phyloP scores from a whole-genome alignment of 2,329 filamentous ascomycete genomes.

The Hypoxylon sp. region DNA sequence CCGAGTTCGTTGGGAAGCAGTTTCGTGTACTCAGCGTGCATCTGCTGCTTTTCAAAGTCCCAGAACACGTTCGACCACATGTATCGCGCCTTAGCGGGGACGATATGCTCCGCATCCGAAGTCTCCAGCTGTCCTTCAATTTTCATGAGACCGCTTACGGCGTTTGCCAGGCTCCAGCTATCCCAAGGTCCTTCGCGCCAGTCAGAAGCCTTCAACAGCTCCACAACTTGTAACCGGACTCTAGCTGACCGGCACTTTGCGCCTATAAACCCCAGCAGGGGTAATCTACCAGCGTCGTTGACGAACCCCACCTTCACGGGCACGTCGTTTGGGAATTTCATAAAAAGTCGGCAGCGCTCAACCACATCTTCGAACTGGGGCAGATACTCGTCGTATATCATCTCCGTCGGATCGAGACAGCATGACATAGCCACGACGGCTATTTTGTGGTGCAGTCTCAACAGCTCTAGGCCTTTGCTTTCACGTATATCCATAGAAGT shows the following conservation, averaged over 20 bases:
- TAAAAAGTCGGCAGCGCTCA: slow-evolving; percentile 31
- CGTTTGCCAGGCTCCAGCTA: slow-evolving; percentile 43
- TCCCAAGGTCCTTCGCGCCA: slow-evolving; percentile 51
- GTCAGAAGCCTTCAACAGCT: slow-evolving; percentile 34
- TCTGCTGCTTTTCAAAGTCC: slow-evolving; percentile 47
- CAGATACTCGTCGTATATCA: slow-evolving; percentile 47
- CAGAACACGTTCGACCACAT: slow-evolving; percentile 51
- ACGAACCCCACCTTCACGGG: slow-evolving; percentile 43
- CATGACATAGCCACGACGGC: slow-evolving; percentile 46
- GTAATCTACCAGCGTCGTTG: slow-evolving; percentile 49
- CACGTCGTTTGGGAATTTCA: slow-evolving; percentile 10
- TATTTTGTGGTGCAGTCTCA: slow-evolving; percentile 44
- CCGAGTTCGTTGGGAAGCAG: slow-evolving; percentile 40
- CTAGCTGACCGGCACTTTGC: slow-evolving; percentile 46
- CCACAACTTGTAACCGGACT: slow-evolving; percentile 41
- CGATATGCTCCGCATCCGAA: neutral
- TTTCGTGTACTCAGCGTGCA: slow-evolving; percentile 50
- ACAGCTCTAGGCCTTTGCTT: slow-evolving; percentile 38
- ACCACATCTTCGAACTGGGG: slow-evolving; percentile 47
- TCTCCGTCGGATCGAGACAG: slow-evolving; percentile 49
- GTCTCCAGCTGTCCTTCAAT: slow-evolving; percentile 46
- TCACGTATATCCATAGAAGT: slow-evolving; percentile 22
- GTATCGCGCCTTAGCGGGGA: slow-evolving; percentile 38
- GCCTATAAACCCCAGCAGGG: slow-evolving; percentile 46
- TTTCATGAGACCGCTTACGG: slow-evolving; percentile 41